Conservation (phyloP, 768 basidiomycete species). For the Saitozyma podzolica region DNA sequence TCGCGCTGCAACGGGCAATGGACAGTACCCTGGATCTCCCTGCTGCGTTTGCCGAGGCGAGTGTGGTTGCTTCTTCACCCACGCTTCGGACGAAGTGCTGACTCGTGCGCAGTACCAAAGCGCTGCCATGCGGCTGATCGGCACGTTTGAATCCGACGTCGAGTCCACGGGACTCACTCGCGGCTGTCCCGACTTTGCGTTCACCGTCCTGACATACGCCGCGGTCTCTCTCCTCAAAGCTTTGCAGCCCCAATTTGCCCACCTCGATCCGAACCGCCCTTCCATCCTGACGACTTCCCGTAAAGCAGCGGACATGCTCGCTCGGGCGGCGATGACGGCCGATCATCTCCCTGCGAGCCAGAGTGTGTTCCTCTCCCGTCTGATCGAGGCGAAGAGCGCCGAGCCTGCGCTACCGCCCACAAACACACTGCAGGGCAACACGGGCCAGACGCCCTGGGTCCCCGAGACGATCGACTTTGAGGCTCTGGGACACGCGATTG, state of each 20-base stretch:
- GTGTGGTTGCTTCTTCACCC: neutral
- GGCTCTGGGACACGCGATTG: conserved; percentile 10
- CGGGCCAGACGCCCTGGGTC: neutral
- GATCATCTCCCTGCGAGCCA: conserved; percentile 28
- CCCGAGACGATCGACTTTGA: conserved; percentile 15
- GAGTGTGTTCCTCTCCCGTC: conserved; percentile 18
- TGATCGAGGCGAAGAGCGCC: conserved; percentile 19
- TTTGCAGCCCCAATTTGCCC: conserved; percentile 5
- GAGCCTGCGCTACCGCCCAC: neutral
- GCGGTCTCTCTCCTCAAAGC: conserved; percentile 33
- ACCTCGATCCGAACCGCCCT: conserved; percentile 9
- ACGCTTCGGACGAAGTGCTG: neutral
- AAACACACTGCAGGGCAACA: neutral
- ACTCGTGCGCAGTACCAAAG: conserved; percentile 18
- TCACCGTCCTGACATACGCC: conserved; percentile 41
- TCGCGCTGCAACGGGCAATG: conserved; percentile 22
- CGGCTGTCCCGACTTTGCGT: conserved; percentile 35
- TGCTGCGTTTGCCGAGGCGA: conserved; percentile 26
- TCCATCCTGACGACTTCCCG: conserved; percentile 13
- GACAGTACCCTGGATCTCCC: conserved; percentile 17
- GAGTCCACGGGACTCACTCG: conserved; percentile 13
- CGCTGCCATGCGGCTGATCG: conserved; percentile 25
- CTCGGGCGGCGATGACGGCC: conserved; percentile 19
- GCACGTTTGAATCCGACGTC: conserved; percentile 26
- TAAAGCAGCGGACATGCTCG: conserved; percentile 31